A percentile compares a stretch with the other conserved stretches of the same genome.
These are phyloP conservation scores for Arthroderma sp. DNA, from an alignment of 2,329 filamentous ascomycete species.

Conservation along the genomic window DNA sequence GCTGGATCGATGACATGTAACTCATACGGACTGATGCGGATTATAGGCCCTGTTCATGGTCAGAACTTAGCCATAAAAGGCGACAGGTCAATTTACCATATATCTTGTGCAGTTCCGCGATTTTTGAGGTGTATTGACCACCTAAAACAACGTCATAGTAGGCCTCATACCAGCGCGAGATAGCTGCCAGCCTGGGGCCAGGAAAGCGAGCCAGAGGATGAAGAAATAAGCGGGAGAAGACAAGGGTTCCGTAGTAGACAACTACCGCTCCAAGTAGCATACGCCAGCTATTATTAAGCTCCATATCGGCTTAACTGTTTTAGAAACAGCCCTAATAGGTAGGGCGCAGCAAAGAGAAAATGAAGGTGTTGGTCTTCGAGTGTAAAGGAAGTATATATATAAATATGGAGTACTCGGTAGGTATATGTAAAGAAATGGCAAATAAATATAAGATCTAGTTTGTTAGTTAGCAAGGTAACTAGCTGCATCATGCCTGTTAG, in stretches of 20 bases:
- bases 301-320: too few species aligned
- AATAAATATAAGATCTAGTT: too few species aligned
- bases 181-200: conserved; percentile 17
- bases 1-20: conserved; percentile 16
- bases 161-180: conserved; percentile 20
- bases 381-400: too few species aligned
- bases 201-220: conserved; percentile 18
- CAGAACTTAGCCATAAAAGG: too few species aligned
- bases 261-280: background rate
- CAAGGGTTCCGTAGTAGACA: conserved; percentile 6
- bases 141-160: conserved; percentile 20
- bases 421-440: too few species aligned
- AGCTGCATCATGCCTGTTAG: background rate
- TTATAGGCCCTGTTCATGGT: conserved; percentile 17
- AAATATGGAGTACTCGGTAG: too few species aligned
- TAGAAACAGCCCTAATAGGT: too few species aligned
- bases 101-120: conserved; percentile 19
- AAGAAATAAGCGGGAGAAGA: conserved; percentile 16
- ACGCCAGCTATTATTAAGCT: too few species aligned
- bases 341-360: too few species aligned
- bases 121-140: conserved; percentile 19
- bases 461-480: too few species aligned
- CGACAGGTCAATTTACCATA: too few species aligned
- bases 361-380: too few species aligned
- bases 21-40: conserved; percentile 18